Percentiles rank a stretch among this genome's conserved stretches.
phyloP scores from a whole-genome alignment of 1,139 yeast species.

The Hanseniaspora gamundiae region DNA sequence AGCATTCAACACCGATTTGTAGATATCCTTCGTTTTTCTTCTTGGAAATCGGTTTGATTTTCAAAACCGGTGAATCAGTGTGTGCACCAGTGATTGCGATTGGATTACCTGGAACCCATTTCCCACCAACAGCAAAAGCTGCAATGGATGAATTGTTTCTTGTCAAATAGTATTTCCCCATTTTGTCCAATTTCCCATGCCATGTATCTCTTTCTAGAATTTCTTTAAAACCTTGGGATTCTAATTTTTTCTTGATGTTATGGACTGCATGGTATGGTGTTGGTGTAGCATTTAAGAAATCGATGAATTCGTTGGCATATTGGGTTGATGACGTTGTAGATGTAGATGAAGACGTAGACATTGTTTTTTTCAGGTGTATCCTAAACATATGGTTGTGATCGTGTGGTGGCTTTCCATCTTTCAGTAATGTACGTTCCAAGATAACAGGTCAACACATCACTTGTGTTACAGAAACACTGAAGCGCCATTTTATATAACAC shows the following conservation, averaged over 20 bases:
- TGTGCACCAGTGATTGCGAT: slow-evolving; percentile 88
- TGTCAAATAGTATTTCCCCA: slow-evolving; percentile 66
- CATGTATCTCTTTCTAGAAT: slow-evolving; percentile 66
- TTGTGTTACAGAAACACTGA: too few relatives aligned
- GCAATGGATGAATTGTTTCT: slow-evolving; percentile 81
- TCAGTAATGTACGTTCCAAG: too few relatives aligned
- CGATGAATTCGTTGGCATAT: slow-evolving; percentile 43
- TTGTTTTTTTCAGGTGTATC: slow-evolving; percentile 14
- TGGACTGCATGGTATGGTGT: slow-evolving; percentile 92
- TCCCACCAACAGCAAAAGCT: slow-evolving; percentile 71
- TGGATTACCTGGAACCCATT: slow-evolving; percentile 72
- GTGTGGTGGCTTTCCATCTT: background rate
- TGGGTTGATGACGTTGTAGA: slow-evolving; percentile 7
- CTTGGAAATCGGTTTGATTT: slow-evolving; percentile 83
- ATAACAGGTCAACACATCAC: too few relatives aligned
- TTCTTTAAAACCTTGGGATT: slow-evolving; percentile 56
- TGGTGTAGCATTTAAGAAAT: slow-evolving; percentile 76
- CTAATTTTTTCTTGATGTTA: slow-evolving; percentile 42
- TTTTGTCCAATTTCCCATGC: slow-evolving; percentile 43
- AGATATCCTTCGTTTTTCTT: slow-evolving; percentile 62
- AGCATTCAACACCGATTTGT: slow-evolving; percentile 87
- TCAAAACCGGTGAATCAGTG: slow-evolving; percentile 86
- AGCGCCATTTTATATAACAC: too few relatives aligned
- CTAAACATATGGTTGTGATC: slow-evolving; percentile 15
- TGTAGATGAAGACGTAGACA: slow-evolving; percentile 9